Base-by-base conservation (phyloP, 495 filamentous ascomycete genomes). In the Penicillium steckii region DNA sequence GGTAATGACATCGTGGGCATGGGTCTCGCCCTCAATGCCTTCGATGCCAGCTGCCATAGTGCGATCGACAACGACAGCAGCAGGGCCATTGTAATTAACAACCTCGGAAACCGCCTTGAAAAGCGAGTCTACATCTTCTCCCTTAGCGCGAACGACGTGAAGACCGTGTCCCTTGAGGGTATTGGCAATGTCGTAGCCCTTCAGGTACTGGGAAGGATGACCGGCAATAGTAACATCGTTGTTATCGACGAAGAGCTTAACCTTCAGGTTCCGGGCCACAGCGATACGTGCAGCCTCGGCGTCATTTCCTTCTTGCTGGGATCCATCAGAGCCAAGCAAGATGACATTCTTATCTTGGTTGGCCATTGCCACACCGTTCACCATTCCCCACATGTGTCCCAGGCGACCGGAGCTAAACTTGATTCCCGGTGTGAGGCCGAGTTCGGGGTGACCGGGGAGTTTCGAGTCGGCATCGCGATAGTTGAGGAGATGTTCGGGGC, bases 261-360 rank as follows among this genome's bases (percentile, higher is more conserved):
- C 68, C 17, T 71, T 71, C 30, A 73, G 49, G n/a, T 67, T 61
- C 12, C 56, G 52, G 25, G 68, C 70, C 9, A 73, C 70, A 3
- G 70, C 70, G 43, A 73, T 62, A 7, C 70, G 64, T 1, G 70
- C 70, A 7, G 70, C 70, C 50, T 73, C 70, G 17, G 68, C 70
- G 29, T 73, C 70, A 38, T 73, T 73, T n/a, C 70, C 70, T 56
- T 73, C 70, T 44, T 71, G 68, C 55, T 73, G 70, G 23, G 70
- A 73, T 19, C 70, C 70, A 35, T 73, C 70, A 0, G 70, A 73
- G 44, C 70, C 70, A 22, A 73, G 50, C 57, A 73, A 19, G 8
- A 73, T 27, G 3, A 73, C 55, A 21, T 60, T 64, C 56, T 73
- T 71, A 26, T 65, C 62, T 50, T 55, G 47, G 58, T 73, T 64